Conservation (phyloP, 108 stramenopile species). For the Fistulifera pelliculosa region DNA sequence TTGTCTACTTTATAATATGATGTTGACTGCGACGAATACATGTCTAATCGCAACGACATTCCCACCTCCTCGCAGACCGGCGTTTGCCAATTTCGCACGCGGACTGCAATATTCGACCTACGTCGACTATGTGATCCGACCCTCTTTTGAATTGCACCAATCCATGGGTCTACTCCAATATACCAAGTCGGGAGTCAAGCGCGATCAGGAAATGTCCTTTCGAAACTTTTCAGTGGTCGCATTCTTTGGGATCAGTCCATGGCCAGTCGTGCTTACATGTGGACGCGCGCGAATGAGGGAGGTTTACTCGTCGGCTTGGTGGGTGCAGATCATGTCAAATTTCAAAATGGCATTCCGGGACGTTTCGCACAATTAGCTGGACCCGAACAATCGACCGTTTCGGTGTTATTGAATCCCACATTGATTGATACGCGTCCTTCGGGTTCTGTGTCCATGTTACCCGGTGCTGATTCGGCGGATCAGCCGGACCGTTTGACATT, state of each 20-base stretch:
- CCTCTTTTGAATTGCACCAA: constrained; percentile 52
- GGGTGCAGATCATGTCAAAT: constrained; percentile 77
- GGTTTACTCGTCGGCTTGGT: constrained; percentile 60
- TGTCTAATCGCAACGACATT: not conserved
- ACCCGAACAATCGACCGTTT: constrained; percentile 21
- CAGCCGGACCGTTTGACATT: constrained; percentile 39
- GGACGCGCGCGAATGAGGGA: constrained; percentile 35
- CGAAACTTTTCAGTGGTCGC: constrained; percentile 53
- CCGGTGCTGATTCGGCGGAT: constrained; percentile 15
- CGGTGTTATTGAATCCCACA: constrained; percentile 59
- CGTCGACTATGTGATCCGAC: constrained; percentile 56
- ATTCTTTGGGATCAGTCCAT: constrained; percentile 79
- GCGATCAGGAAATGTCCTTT: constrained; percentile 60
- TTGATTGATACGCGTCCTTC: constrained; percentile 63
- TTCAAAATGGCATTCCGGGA: constrained; percentile 56
- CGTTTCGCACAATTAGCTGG: constrained; percentile 38
- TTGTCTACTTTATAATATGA: not conserved
- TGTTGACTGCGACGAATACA: not conserved
- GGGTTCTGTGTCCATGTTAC: constrained; percentile 21
- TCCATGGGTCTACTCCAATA: constrained; percentile 45
- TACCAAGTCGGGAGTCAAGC: constrained; percentile 46
- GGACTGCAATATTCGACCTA: constrained; percentile 37
- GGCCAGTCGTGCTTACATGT: constrained; percentile 46
- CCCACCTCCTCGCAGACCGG: constrained; percentile 7
- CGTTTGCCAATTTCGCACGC: constrained; percentile 49